Evolutionary conservation across 768 basidiomycete species (phyloP), one percentile per base, ranked within the genome.

Genomic region (Plicaturopsis crispa): DNA sequence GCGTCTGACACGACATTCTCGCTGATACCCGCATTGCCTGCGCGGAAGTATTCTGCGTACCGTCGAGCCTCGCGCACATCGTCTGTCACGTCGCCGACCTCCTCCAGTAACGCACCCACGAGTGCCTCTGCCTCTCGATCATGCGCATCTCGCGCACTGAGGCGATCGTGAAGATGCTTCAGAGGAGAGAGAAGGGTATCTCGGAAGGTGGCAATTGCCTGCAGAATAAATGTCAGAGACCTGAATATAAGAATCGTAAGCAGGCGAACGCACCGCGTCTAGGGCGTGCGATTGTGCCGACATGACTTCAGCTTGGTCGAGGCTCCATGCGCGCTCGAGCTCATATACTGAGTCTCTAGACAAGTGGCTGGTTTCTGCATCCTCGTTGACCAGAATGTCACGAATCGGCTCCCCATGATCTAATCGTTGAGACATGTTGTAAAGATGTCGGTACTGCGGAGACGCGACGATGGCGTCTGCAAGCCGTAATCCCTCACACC

Each of bases 81-180:
- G 10, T 50, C 51, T 7, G 40, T 35, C 24, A 59, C 35, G 7
- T 48, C 53, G 23, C 57, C 52, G 12, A 66, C 39, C 38, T 69
- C 65, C 36, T 62, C 59, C 1, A 49, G 49, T 16, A 69, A 47
- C 2, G 56, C 55, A 12, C 59, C 56, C 11, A 62, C 36, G 20
- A 61, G 43, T 1, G 55, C 62, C 24, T 63, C 60, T 2, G 57
- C 46, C 20, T 64, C 59, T 17, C 44, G 37, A 5, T 50, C 39
- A 14, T 35, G 34, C 19, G 47, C 35, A 22, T 54, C 41, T 12
- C 39, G 34, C 6, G 45, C 40, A 1, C 47, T 35, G 6, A 57
- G 44, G 20, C 39, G 39, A 6, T 43, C 34, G 33, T 62, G 52
- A 8, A 61, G 44, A 5, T 21, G 36, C 5, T 45, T 46, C 6